A percentile compares a stretch with the other conserved stretches of the same genome.
Evolutionary conservation across 768 basidiomycete genomes (phyloP).

Genomic region (Sarcomyxa edulis): DNA sequence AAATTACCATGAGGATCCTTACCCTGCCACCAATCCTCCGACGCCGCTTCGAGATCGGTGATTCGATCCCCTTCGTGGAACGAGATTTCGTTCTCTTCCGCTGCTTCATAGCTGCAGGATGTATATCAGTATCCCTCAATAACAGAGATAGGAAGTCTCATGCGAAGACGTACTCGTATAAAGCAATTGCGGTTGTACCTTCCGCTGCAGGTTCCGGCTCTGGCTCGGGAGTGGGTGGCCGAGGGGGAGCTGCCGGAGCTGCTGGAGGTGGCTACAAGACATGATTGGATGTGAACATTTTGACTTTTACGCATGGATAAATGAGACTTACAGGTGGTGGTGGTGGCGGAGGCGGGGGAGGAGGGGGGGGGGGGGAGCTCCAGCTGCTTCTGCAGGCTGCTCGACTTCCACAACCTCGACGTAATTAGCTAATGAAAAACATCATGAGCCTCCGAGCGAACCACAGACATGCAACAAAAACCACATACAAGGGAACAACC

Average conservation of each 20-base stretch:
- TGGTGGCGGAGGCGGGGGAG: slow-evolving; percentile 51
- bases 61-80: neutral
- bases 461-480: neutral
- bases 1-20: neutral
- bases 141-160: neutral
- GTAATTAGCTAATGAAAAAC: slow-evolving; percentile 61
- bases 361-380: slow-evolving; percentile 52
- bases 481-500: slow-evolving; percentile 76
- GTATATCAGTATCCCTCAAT: neutral
- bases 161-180: slow-evolving; percentile 58
- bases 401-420: slow-evolving; percentile 64
- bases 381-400: slow-evolving; percentile 35
- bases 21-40: slow-evolving; percentile 1
- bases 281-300: neutral
- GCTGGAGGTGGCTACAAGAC: slow-evolving; percentile 16
- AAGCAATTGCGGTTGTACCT: slow-evolving; percentile 56
- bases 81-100: slow-evolving; percentile 2
- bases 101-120: neutral
- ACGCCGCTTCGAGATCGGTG: neutral
- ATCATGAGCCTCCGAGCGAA: too few relatives aligned
- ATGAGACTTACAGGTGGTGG: slow-evolving; percentile 32
- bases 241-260: slow-evolving; percentile 35
- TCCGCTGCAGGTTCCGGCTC: slow-evolving; percentile 45
- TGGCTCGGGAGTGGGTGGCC: slow-evolving; percentile 34
- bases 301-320: slow-evolving; percentile 2